phyloP scores from a whole-genome alignment of 345 rosid genomes.

The Litchi chinensis region DNA sequence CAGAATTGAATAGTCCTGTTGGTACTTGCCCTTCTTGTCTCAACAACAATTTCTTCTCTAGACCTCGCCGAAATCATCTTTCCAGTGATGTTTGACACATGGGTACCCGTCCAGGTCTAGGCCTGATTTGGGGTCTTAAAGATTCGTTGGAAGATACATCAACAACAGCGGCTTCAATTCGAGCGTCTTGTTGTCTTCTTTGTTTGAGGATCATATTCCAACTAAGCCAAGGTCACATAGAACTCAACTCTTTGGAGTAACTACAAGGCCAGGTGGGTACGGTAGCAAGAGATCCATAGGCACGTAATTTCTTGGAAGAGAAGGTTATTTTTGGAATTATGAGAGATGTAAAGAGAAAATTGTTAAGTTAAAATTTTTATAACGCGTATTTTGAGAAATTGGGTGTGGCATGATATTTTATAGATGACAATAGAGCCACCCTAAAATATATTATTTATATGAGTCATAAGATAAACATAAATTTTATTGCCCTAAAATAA shows the following conservation, averaged over 20 bases:
- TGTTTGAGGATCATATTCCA: not conserved
- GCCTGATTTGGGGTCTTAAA: not conserved
- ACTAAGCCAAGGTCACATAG: not conserved
- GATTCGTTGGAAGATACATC: not conserved
- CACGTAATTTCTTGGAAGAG: slow-evolving; percentile 15
- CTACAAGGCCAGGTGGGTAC: slow-evolving; percentile 21
- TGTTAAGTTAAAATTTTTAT: too few species aligned
- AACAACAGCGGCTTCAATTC: not conserved
- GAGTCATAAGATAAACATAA: too few species aligned
- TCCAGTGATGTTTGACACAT: not conserved
- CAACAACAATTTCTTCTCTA: not conserved
- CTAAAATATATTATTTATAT: too few species aligned
- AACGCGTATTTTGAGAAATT: too few species aligned
- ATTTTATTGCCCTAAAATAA: too few species aligned
- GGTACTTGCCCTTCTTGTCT: not conserved
- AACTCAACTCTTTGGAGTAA: not conserved
- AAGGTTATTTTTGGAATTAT: not conserved
- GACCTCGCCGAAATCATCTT: not conserved
- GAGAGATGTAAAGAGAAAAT: too few species aligned
- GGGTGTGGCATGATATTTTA: too few species aligned
- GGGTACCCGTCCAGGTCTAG: not conserved
- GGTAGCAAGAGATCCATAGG: slow-evolving; percentile 17
- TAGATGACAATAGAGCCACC: too few species aligned
- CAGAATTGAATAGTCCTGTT: not conserved
- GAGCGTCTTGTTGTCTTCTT: not conserved